phyloP scores from a whole-genome alignment of 768 basidiomycete species.

The Lentinula sp. region DNA sequence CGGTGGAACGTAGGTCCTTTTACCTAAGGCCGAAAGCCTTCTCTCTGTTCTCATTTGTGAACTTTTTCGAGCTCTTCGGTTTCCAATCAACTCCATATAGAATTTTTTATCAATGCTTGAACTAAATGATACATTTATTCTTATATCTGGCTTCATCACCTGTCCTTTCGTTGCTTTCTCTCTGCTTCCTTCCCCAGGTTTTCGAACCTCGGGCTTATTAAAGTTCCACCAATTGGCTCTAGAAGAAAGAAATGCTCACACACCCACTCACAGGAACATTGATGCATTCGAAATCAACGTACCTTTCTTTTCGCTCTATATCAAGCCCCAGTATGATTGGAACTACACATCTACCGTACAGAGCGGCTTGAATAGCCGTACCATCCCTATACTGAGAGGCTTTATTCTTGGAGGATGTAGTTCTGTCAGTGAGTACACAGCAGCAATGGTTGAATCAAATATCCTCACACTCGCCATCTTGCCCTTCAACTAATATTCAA shows the following conservation, averaged over 20 bases:
- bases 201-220: no score
- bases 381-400: conserved; percentile 19
- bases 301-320: neutral
- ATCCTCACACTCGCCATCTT: neutral
- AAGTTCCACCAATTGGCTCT: neutral
- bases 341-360: conserved; percentile 25
- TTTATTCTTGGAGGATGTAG: conserved; percentile 24
- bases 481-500: neutral
- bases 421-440: conserved; percentile 18
- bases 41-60: no score
- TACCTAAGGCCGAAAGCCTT: neutral
- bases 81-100: neutral
- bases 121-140: neutral
- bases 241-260: neutral
- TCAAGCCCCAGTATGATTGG: conserved; percentile 14
- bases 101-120: neutral
- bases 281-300: conserved; percentile 1
- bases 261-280: neutral
- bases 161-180: neutral
- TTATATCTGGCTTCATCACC: no score
- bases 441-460: no score
- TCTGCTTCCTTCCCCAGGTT: neutral
- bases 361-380: conserved; percentile 15
- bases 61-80: neutral
- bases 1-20: conserved; percentile 2